phyloP scores from a whole-genome alignment of 1,284 basidiomycete genomes.

The Rhizoctonia solani region DNA sequence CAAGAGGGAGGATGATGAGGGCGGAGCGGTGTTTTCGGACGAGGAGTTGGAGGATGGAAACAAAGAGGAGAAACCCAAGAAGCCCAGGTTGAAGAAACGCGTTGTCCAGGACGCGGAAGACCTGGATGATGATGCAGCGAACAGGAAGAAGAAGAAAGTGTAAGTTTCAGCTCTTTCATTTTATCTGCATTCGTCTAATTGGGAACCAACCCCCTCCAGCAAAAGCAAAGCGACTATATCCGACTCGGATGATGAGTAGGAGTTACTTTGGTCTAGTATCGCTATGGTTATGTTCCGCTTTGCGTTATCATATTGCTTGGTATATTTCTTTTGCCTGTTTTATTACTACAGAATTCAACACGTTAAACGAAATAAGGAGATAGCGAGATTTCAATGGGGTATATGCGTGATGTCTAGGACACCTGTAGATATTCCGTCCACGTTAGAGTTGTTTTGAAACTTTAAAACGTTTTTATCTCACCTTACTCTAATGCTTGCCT shows the following conservation, averaged over 20 bases:
- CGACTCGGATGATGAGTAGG: conserved; percentile 59
- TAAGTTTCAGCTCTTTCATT: conserved; percentile 48
- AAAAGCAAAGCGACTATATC: conserved; percentile 60
- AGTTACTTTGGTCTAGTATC: background rate
- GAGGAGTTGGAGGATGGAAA: conserved; percentile 18
- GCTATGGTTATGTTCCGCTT: conserved; percentile 7
- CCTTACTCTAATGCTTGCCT: conserved; percentile 39
- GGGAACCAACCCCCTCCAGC: background rate
- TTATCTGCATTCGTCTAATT: background rate
- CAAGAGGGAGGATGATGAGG: conserved; percentile 42
- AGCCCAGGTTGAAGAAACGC: conserved; percentile 68
- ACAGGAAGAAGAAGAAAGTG: conserved; percentile 68
- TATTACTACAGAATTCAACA: conserved; percentile 31
- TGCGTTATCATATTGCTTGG: conserved; percentile 31
- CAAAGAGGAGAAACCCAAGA: conserved; percentile 51
- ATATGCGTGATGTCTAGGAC: conserved; percentile 15
- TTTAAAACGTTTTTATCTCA: background rate
- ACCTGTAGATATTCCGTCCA: background rate
- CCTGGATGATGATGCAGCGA: conserved; percentile 57
- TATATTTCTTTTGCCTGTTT: conserved; percentile 24
- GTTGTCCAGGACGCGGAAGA: conserved; percentile 77
- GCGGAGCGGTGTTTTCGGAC: conserved; percentile 39
- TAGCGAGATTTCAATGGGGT: background rate
- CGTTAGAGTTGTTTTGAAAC: background rate
- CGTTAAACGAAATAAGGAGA: background rate